phyloP scores from a whole-genome alignment of 352 stramenopile species.

The Phytophthora uliginosa region DNA sequence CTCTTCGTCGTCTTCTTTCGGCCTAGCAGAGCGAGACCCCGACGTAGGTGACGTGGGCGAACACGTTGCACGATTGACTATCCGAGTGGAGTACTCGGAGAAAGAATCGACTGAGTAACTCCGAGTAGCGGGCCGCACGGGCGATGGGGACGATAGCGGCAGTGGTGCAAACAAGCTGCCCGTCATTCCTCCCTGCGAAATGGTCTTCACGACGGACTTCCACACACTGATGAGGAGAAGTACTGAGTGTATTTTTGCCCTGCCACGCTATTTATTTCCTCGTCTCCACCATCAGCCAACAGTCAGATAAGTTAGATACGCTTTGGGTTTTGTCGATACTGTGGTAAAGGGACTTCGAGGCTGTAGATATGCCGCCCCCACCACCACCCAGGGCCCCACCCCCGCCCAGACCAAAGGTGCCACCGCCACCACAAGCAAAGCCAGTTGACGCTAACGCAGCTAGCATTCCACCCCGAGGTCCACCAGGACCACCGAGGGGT shows the following conservation, averaged over 20 bases:
- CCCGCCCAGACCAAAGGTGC: conserved; percentile 27
- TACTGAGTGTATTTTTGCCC: conserved; percentile 28
- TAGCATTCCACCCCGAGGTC: conserved; percentile 1
- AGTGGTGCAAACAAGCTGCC: conserved; percentile 25
- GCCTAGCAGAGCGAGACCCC: conserved; percentile 7
- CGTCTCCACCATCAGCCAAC: neutral
- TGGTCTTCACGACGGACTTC: neutral
- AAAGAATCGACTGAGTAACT: conserved; percentile 71
- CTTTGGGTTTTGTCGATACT: neutral
- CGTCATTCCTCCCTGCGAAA: conserved; percentile 23
- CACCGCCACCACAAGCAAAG: conserved; percentile 24
- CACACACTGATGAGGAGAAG: neutral
- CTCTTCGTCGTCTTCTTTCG: conserved; percentile 67
- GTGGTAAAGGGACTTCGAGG: neutral
- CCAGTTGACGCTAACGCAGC: neutral
- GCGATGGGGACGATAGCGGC: conserved; percentile 16
- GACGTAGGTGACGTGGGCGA: conserved; percentile 33
- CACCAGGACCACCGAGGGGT: conserved; percentile 8
- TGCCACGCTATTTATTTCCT: conserved; percentile 16
- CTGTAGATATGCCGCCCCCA: conserved; percentile 28
- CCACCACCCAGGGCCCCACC: conserved; percentile 33
- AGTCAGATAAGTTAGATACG: conserved; percentile 25
- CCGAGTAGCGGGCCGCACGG: neutral
- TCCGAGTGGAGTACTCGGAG: conserved; percentile 55
- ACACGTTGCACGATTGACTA: conserved; percentile 34